phyloP scores from a whole-genome alignment of 2,329 filamentous ascomycete species.

The Talaromyces islandicus region DNA sequence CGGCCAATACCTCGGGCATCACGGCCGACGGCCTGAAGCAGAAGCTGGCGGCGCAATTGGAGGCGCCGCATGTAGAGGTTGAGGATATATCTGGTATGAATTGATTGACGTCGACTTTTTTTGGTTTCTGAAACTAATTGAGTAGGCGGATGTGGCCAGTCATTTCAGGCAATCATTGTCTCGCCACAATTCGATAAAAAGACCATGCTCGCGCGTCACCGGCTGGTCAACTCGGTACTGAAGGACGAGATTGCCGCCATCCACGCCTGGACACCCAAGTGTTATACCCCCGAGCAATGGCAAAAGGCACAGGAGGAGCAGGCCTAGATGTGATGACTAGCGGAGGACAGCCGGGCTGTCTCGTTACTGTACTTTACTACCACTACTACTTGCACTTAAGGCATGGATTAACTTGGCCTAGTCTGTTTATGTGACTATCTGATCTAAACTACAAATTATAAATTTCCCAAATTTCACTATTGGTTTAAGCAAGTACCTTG shows the following conservation, averaged over 20 bases:
- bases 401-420: neutral
- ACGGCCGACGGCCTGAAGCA: constrained; percentile 66
- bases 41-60: constrained; percentile 64
- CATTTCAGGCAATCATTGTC: constrained; percentile 64
- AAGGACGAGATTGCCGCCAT: constrained; percentile 85
- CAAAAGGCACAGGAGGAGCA: constrained; percentile 58
- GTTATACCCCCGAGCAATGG: constrained; percentile 87
- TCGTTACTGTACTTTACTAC: constrained; percentile 5
- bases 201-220: constrained; percentile 74
- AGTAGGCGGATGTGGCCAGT: constrained; percentile 64
- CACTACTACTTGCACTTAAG: neutral
- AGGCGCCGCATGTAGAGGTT: constrained; percentile 75
- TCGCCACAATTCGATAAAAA: constrained; percentile 65
- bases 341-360: constrained; percentile 4
- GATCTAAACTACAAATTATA: neutral
- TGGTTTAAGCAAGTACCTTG: constrained; percentile 40
- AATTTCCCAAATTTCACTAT: neutral
- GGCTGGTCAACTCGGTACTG: constrained; percentile 75
- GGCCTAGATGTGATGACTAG: constrained; percentile 8
- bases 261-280: constrained; percentile 93
- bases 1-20: constrained; percentile 54
- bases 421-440: neutral
- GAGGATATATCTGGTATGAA: constrained; percentile 80
- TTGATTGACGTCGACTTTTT: neutral
- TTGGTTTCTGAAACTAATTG: neutral